Base-by-base conservation (phyloP, 805 yeast species). In the Candida khao-thaluensis region DNA sequence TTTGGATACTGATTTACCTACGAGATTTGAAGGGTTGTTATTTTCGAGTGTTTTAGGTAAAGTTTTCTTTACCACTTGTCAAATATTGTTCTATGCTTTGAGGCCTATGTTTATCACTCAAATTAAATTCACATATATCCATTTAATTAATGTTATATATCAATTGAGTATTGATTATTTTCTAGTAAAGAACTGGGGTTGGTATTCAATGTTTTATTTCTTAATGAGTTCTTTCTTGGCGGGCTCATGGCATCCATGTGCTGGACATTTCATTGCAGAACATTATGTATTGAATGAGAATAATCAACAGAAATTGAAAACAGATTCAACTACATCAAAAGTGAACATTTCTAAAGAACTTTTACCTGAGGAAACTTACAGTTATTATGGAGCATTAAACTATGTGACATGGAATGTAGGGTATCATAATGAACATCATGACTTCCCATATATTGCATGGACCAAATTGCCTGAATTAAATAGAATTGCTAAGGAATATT, bases 221-320 rank as follows among this genome's bases (percentile, higher is more conserved):
- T 56, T 89, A 17, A 65, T 83, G 59, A 81, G 90, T 27, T 82
- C 95, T 0, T 86, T 89, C 56, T 66, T 89, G 37, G 95, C 96
- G 0, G 97, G 97, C 2, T 85, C 95, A 0, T 69, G 86, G 56
- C 97, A 89, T 56, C 97, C 97, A 18, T 81, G 88, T 44, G 95
- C 96, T 1, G 97, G 96, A 15, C 97, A 89, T 64, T 89, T 89
- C 62, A 86, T 89, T 48, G 91, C 95, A n/a, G 97, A 89, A 57
- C 97, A 89, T 59, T 87, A 86, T 56, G 79, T 87, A 10, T 70
- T 87, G 59, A 66, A 67, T 48, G 69, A 66, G 22, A 68, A 79
- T 47, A 82, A 86, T 26, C 57, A 60, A 23, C 72, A 74, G 11
- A 57, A 59, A 34, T 32, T 23, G 35, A 32, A 30, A 17, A 22